phyloP scores from a whole-genome alignment of 2,329 filamentous ascomycete species.

The Neonectria coccinea region DNA sequence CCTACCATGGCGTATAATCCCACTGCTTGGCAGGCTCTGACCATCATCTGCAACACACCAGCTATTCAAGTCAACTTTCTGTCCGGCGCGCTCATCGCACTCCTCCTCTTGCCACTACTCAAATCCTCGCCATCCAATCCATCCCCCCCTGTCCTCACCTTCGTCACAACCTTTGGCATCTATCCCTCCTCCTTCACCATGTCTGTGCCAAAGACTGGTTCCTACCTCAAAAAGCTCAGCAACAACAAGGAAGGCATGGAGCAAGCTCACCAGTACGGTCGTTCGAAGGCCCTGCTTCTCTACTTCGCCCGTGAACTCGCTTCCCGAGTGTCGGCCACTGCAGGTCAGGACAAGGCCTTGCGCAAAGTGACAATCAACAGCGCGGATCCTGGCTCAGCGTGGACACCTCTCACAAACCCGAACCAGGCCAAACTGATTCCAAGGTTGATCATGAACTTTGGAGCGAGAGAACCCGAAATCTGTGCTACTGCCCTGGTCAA shows the following conservation, averaged over 20 bases:
- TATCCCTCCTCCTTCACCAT: constrained; percentile 54
- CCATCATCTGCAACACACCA: constrained; percentile 22
- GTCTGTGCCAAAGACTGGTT: constrained; percentile 47
- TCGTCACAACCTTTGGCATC: constrained; percentile 54
- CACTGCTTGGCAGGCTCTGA: constrained; percentile 5
- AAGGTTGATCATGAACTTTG: constrained; percentile 53
- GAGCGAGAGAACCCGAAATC: constrained; percentile 50
- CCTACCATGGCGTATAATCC: no score
- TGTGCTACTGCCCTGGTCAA: constrained; percentile 54
- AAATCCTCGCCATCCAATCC: constrained; percentile 49
- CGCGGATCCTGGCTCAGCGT: constrained; percentile 53
- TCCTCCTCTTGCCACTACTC: constrained; percentile 50
- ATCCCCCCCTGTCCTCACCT: constrained; percentile 52
- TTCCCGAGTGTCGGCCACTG: constrained; percentile 39
- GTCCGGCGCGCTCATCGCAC: constrained; percentile 49
- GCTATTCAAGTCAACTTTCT: constrained; percentile 54
- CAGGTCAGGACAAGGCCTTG: constrained; percentile 32
- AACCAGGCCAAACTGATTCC: constrained; percentile 53
- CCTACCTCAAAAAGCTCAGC: constrained; percentile 51
- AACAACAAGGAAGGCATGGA: constrained; percentile 52
- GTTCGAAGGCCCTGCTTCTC: constrained; percentile 52
- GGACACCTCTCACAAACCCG: constrained; percentile 53
- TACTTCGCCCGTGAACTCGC: constrained; percentile 54
- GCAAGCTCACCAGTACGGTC: constrained; percentile 54
- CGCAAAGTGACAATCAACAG: constrained; percentile 53